phyloP scores from a whole-genome alignment of 2,329 filamentous ascomycete species.

The Aspergillus intermedius region DNA sequence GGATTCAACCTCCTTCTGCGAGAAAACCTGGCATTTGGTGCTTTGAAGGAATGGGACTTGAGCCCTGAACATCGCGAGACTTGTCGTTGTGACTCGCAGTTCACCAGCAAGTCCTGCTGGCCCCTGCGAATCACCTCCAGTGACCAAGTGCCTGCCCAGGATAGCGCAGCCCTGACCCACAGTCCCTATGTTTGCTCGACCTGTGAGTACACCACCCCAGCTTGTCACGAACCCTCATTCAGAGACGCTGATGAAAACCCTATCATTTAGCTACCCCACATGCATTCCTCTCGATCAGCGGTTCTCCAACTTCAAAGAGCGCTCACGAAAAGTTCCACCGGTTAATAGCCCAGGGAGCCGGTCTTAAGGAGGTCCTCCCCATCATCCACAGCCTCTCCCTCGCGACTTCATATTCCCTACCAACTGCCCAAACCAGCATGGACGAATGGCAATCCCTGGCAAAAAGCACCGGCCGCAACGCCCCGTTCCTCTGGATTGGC shows the following conservation, averaged over 20 bases:
- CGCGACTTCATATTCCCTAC: conserved; percentile 23
- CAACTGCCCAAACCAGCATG: conserved; percentile 27
- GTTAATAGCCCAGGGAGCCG: conserved; percentile 22
- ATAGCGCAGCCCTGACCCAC: conserved; percentile 3
- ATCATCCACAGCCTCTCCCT: conserved; percentile 36
- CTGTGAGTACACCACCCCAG: conserved; percentile 10
- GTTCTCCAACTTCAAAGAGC: conserved; percentile 23
- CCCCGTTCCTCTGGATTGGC: conserved; percentile 40
- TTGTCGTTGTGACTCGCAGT: conserved; percentile 39
- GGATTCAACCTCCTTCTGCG: conserved; percentile 41
- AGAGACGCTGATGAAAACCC: conserved; percentile 3
- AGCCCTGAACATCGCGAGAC: conserved; percentile 20
- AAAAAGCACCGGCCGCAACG: conserved; percentile 28
- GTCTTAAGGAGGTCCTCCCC: conserved; percentile 33
- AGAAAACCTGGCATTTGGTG: conserved; percentile 34
- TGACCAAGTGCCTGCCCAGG: conserved; percentile 14
- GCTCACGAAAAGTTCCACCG: conserved; percentile 25
- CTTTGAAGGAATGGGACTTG: conserved; percentile 36
- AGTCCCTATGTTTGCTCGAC: conserved; percentile 15
- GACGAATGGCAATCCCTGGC: conserved; percentile 36
- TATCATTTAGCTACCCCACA: conserved; percentile 29
- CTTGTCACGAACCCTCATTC: neutral
- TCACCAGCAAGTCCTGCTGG: conserved; percentile 27
- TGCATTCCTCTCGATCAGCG: conserved; percentile 28
- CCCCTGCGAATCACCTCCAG: conserved; percentile 19